Conservation (phyloP, 306 rosid species). For the Dalbergia oliveri region DNA sequence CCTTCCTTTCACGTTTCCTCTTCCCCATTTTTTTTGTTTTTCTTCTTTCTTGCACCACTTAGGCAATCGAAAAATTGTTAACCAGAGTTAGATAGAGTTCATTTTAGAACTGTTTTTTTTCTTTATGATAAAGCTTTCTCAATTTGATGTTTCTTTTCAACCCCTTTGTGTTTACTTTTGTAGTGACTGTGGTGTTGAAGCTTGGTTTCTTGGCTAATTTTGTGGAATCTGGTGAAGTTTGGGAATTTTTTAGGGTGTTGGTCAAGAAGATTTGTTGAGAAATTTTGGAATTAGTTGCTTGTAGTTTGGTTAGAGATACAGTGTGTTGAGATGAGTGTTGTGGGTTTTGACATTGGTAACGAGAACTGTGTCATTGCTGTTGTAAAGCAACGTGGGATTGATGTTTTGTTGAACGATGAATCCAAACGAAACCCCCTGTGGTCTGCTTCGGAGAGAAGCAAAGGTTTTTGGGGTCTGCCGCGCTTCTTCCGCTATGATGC, state of each 20-base stretch:
- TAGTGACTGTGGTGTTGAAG: slow-evolving; percentile 43
- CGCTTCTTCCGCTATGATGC: slow-evolving; percentile 89
- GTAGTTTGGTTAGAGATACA: slow-evolving; percentile 15
- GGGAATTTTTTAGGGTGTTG: slow-evolving; percentile 30
- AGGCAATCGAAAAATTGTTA: slow-evolving; percentile 19
- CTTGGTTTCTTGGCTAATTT: slow-evolving; percentile 42
- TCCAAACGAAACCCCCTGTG: slow-evolving; percentile 90
- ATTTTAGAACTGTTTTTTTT: neutral
- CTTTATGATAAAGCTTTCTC: neutral
- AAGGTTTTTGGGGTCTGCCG: slow-evolving; percentile 95
- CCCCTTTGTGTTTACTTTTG: neutral
- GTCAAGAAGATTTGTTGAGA: slow-evolving; percentile 31
- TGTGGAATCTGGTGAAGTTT: slow-evolving; percentile 26
- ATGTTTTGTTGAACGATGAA: slow-evolving; percentile 88
- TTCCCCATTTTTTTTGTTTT: neutral
- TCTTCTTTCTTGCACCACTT: neutral
- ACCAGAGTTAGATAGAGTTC: slow-evolving; percentile 13
- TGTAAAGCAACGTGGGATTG: slow-evolving; percentile 91
- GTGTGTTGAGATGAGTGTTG: slow-evolving; percentile 74
- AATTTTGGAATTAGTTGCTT: slow-evolving; percentile 34
- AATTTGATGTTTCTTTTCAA: neutral
- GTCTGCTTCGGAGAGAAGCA: slow-evolving; percentile 93
- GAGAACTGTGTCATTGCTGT: slow-evolving; percentile 95
- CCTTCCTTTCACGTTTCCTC: neutral
- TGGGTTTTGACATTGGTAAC: slow-evolving; percentile 97